Conservation (phyloP, 2,329 filamentous ascomycete genomes). For the Calycina herbarum region DNA sequence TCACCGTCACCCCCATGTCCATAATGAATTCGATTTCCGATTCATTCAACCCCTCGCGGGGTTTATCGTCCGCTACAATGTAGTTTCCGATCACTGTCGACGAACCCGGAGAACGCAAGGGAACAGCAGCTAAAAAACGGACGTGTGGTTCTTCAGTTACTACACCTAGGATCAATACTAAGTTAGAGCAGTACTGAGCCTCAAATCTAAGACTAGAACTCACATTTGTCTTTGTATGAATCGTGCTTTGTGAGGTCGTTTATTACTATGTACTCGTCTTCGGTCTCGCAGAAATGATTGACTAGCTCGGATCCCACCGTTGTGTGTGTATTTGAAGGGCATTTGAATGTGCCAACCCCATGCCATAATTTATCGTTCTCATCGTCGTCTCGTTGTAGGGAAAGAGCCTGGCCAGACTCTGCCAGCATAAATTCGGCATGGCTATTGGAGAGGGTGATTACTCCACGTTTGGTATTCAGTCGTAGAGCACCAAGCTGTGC, state of each 20-base stretch:
- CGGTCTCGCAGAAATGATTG: constrained; percentile 22
- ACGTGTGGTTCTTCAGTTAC: constrained; percentile 39
- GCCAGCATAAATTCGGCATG: constrained; percentile 32
- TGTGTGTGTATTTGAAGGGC: constrained; percentile 15
- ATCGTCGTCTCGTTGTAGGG: constrained; percentile 33
- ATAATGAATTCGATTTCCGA: constrained; percentile 54
- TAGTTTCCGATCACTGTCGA: constrained; percentile 58
- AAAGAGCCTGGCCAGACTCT: constrained; percentile 30
- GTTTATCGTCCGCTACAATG: constrained; percentile 58
- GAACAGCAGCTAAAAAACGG: constrained; percentile 59
- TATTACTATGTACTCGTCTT: constrained; percentile 34
- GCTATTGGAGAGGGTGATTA: constrained; percentile 42
- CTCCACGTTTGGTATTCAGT: constrained; percentile 46
- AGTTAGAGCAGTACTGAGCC: too few species aligned
- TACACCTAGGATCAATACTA: constrained; percentile 23
- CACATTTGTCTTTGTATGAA: constrained; percentile 38
- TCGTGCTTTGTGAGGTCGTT: constrained; percentile 43
- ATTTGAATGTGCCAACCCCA: constrained; percentile 26
- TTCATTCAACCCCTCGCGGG: constrained; percentile 49
- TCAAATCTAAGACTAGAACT: too few species aligned
- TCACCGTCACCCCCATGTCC: constrained; percentile 55
- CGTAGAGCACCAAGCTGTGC: constrained; percentile 52
- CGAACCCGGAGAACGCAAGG: constrained; percentile 52
- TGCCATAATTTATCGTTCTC: constrained; percentile 34
- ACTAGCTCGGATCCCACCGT: constrained; percentile 24